phyloP scores from a whole-genome alignment of 2,329 filamentous ascomycete genomes.

The Diaporthe capsici region DNA sequence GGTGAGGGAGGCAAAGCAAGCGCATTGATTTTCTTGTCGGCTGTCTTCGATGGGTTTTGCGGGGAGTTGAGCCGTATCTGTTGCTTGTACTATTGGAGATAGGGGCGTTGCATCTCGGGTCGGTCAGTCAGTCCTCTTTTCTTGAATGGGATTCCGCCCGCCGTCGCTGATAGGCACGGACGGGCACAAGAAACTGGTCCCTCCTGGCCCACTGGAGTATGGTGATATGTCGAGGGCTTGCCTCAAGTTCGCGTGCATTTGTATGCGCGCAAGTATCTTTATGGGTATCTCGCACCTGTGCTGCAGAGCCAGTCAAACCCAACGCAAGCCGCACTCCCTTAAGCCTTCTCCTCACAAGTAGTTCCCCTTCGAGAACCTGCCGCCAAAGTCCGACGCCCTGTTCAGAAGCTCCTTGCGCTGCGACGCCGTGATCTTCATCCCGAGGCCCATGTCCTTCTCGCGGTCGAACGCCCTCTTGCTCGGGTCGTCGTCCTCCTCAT shows the following conservation, averaged over 20 bases:
- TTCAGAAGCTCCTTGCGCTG: constrained; percentile 85
- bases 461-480: constrained; percentile 90
- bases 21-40: constrained; percentile 29
- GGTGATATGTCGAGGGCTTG: background rate
- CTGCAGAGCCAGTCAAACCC: background rate
- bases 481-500: constrained; percentile 88
- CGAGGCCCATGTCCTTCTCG: constrained; percentile 92
- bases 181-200: background rate
- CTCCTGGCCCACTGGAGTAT: background rate
- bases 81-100: constrained; percentile 12
- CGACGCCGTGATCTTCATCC: constrained; percentile 77
- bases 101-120: constrained; percentile 26
- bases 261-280: background rate
- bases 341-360: constrained; percentile 59
- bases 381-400: constrained; percentile 85
- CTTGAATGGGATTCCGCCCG: background rate
- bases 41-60: constrained; percentile 21
- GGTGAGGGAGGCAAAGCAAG: constrained; percentile 23
- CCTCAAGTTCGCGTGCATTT: background rate
- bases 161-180: constrained; percentile 15
- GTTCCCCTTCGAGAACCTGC: constrained; percentile 84
- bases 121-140: constrained; percentile 6
- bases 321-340: background rate
- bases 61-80: constrained; percentile 23
- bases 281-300: background rate